Evolutionary conservation across 768 basidiomycete genomes (phyloP), one percentile per base, ranked within the genome.

Genomic region (Glaciozyma antarctica): DNA sequence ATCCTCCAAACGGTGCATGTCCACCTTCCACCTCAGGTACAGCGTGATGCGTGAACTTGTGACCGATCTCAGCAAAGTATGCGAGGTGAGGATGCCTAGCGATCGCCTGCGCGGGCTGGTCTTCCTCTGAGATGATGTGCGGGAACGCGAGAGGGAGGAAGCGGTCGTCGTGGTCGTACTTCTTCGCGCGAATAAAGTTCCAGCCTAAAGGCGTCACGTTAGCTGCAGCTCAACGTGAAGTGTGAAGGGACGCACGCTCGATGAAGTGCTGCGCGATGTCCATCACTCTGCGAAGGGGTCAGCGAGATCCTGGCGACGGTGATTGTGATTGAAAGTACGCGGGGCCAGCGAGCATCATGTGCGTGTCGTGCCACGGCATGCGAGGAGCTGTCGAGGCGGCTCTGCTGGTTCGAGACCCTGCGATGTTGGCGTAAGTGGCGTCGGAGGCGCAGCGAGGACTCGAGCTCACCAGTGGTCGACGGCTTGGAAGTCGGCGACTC

Each of bases 231-330:
- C 2, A 8, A 3, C 16, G 54, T 5, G 19, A 10, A 53, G 19
- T 26, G 19, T 34, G 26, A 34, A 88, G 91, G 26, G 90, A 32
- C 49, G 16, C 19, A 45, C 63, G 81, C 76, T 97, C 94, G 17
- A 87, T 79, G 66, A 94, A 99, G 78, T 95, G 92, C 76, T 95
- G 92, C 19, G 85, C 83, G 24, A 98, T 83, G 73, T 99, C 95
- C 62, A 98, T 80, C 7, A 95, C 92, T 9, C 38, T 41, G 38
- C 38, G 38, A 13, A 7, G 12, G 38, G 13, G 38, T 41, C 38
- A 41, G 13, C 38, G 38, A 10, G 13, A 41, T 41, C 38, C 32
- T 32, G 32, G 38, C 38, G 38, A 41, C 38, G 2, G 13, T n/a
- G 13, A 15, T 2, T 2, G 38, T 5, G 13, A 15, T 2, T 12